A percentile compares a stretch with the other conserved stretches of the same genome.
These are phyloP conservation scores for Globisporangium alternatum DNA, from an alignment of 352 stramenopile genomes.

Conservation along the genomic window DNA sequence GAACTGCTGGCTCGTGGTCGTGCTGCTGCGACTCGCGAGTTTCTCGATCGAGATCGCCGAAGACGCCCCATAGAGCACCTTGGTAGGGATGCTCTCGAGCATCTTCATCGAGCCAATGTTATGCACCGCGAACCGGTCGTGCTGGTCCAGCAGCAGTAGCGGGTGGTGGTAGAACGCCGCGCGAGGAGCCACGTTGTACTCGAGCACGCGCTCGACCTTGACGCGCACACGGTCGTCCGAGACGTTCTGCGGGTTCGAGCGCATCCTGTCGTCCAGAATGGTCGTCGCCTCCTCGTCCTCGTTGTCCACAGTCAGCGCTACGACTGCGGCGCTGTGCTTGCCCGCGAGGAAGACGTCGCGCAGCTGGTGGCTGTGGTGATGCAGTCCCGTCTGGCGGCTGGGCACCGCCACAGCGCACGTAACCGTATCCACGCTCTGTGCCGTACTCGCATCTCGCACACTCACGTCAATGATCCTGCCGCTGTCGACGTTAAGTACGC, in stretches of 20 bases:
- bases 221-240: conserved; percentile 40
- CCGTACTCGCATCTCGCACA: conserved; percentile 20
- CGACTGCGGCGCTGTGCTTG: conserved; percentile 46
- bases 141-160: conserved; percentile 61
- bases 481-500: conserved; percentile 62
- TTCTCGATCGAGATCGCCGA: conserved; percentile 21
- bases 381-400: conserved; percentile 24
- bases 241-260: conserved; percentile 31
- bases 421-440: conserved; percentile 32
- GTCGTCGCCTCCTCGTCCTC: conserved; percentile 17
- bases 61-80: conserved; percentile 37
- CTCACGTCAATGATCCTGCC: conserved; percentile 36
- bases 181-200: conserved; percentile 44
- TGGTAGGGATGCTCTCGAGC: conserved; percentile 58
- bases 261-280: conserved; percentile 15
- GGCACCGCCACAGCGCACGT: conserved; percentile 39
- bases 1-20: background rate
- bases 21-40: conserved; percentile 6
- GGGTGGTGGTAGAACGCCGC: conserved; percentile 58
- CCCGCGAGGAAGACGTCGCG: conserved; percentile 57
- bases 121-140: conserved; percentile 58
- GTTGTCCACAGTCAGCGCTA: conserved; percentile 35
- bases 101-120: conserved; percentile 55
- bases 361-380: conserved; percentile 29
- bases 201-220: conserved; percentile 42